A percentile compares a stretch with the other conserved stretches of the same genome.
These are phyloP conservation scores for Trametes polyzona DNA, from an alignment of 1,284 basidiomycete genomes.

Conservation along the genomic window DNA sequence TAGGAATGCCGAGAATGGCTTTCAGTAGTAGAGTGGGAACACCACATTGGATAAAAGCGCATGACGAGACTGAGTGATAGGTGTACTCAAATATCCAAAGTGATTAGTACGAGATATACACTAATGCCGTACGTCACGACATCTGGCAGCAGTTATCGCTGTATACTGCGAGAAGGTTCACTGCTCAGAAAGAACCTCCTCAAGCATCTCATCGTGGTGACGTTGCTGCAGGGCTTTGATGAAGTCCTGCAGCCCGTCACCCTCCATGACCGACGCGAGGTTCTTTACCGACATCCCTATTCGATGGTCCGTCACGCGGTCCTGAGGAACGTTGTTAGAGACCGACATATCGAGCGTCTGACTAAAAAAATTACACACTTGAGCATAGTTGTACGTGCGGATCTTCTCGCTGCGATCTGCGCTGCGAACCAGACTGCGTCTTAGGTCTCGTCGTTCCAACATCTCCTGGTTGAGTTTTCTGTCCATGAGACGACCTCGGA, in stretches of 20 bases:
- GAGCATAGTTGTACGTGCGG: conserved; percentile 91
- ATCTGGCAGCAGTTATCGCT: too few species aligned
- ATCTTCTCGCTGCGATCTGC: conserved; percentile 91
- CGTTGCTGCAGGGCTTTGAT: conserved; percentile 68
- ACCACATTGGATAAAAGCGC: too few species aligned
- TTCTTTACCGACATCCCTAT: conserved; percentile 81
- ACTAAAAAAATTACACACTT: conserved; percentile 57
- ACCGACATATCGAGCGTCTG: not conserved
- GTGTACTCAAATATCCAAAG: too few species aligned
- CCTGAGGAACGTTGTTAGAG: conserved; percentile 46
- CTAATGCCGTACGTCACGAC: too few species aligned
- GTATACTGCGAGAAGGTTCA: not conserved
- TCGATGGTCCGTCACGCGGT: conserved; percentile 91
- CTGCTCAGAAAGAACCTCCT: conserved; percentile 49
- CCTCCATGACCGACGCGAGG: conserved; percentile 77
- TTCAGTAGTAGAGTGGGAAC: too few species aligned
- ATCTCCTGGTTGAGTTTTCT: conserved; percentile 74
- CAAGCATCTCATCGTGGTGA: conserved; percentile 67
- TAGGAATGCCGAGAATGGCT: too few species aligned
- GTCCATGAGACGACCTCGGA: conserved; percentile 84
- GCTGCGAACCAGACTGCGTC: conserved; percentile 76
- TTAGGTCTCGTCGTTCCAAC: conserved; percentile 67
- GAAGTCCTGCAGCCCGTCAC: conserved; percentile 69
- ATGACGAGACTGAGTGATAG: too few species aligned
- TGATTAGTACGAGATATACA: too few species aligned